phyloP scores from a whole-genome alignment of 176 grass and related monocot species.

The Oryza australiensis region DNA sequence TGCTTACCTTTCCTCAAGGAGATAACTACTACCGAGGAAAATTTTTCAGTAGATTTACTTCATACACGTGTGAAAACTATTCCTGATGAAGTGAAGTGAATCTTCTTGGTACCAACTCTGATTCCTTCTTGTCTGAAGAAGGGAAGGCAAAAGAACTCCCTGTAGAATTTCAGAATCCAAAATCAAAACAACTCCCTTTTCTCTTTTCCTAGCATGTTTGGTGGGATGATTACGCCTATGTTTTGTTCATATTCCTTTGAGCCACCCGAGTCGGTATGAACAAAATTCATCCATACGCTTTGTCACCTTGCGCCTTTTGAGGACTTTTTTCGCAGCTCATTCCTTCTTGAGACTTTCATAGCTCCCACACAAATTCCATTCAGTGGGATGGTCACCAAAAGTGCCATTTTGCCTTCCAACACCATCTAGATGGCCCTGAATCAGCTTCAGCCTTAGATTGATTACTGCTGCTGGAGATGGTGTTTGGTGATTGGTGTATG shows the following conservation, averaged over 20 bases:
- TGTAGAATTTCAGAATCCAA: not conserved
- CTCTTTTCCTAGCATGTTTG: not conserved
- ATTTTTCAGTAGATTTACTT: not conserved
- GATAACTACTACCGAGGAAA: not conserved
- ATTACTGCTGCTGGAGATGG: constrained; percentile 22
- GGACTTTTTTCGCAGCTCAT: not conserved
- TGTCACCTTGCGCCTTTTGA: not conserved
- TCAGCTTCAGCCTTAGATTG: not conserved
- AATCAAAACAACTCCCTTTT: not conserved
- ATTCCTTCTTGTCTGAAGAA: not conserved
- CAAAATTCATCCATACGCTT: not conserved
- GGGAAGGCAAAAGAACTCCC: not conserved
- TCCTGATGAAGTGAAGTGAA: constrained; percentile 2
- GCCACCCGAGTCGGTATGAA: not conserved
- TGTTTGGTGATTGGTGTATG: constrained; percentile 20
- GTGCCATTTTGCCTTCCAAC: not conserved
- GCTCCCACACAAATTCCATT: not conserved
- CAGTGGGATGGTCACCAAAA: constrained; percentile 13
- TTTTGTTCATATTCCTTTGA: not conserved
- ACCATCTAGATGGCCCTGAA: not conserved
- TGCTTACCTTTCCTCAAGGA: constrained; percentile 7
- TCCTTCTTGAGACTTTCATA: not conserved
- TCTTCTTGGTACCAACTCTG: not conserved
- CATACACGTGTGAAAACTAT: not conserved
- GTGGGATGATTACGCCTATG: not conserved